Evolutionary conservation across 805 yeast species (phyloP).

Genomic region (Starmerella bombicola): DNA sequence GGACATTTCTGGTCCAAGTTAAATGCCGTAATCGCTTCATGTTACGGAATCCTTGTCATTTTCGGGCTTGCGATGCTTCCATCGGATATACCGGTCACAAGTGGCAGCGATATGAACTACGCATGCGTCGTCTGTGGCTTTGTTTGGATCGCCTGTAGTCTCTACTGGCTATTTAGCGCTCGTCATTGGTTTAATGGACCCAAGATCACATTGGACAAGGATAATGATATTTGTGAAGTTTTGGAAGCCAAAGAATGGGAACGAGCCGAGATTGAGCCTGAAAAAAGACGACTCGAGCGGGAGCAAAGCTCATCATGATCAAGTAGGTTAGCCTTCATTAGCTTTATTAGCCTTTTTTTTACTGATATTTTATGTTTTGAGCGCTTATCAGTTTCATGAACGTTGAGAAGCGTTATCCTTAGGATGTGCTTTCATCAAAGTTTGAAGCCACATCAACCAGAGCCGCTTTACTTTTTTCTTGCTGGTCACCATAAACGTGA

Average conservation of each 20-base stretch:
- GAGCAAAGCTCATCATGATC: no score
- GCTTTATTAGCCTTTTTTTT: no score
- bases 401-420: no score
- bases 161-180: constrained; percentile 43
- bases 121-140: constrained; percentile 53
- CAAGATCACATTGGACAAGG: constrained; percentile 21
- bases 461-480: no score
- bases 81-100: constrained; percentile 26
- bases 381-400: no score
- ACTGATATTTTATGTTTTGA: no score
- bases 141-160: constrained; percentile 42
- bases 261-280: background rate
- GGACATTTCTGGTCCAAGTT: constrained; percentile 39
- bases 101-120: constrained; percentile 49
- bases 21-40: constrained; percentile 37
- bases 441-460: no score
- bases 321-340: no score
- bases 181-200: constrained; percentile 50
- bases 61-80: constrained; percentile 51
- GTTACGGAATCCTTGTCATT: constrained; percentile 43
- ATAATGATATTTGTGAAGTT: constrained; percentile 11
- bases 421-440: no score
- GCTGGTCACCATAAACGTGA: no score
- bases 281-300: background rate
- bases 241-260: constrained; percentile 16